Evolutionary conservation across 495 filamentous ascomycete genomes (phyloP).

Genomic region (Tuber aestivum): DNA sequence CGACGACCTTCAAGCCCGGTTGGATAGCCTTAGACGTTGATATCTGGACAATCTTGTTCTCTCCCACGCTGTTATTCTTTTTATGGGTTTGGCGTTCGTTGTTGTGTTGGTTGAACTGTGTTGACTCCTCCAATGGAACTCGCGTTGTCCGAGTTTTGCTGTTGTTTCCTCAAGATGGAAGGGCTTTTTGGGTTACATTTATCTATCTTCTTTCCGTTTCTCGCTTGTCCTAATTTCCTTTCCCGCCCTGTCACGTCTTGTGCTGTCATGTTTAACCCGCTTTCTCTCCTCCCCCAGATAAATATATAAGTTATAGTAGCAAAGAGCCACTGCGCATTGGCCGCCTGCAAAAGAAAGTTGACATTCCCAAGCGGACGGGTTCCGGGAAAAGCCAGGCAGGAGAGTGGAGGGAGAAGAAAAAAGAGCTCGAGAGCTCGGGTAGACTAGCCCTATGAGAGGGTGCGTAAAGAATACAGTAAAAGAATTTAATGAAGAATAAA

Average conservation of each 20-base stretch:
- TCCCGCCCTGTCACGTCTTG: not conserved
- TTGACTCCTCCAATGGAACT: not conserved
- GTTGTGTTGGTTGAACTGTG: not conserved
- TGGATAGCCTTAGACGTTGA: slow-evolving; percentile 65
- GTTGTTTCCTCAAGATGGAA: not conserved
- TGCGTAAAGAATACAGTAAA: not conserved
- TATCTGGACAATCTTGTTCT: not conserved
- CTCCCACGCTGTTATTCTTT: not conserved
- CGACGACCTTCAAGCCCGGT: slow-evolving; percentile 74
- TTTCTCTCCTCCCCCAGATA: not conserved
- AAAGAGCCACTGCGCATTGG: not conserved
- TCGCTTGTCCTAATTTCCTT: not conserved
- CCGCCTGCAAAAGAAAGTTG: not conserved
- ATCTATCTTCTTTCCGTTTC: not conserved
- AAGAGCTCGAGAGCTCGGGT: not conserved
- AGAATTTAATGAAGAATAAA: not conserved
- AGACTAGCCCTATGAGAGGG: not conserved
- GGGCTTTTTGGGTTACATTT: not conserved
- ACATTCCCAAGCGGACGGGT: not conserved
- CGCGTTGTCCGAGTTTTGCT: not conserved
- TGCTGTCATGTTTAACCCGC: not conserved
- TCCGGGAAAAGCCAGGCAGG: not conserved
- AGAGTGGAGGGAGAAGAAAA: not conserved
- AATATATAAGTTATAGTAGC: not conserved
- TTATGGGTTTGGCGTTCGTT: slow-evolving; percentile 12